These are phyloP conservation scores for Lactarius hengduanensis DNA, from an alignment of 768 basidiomycete species.

Conservation along the genomic window DNA sequence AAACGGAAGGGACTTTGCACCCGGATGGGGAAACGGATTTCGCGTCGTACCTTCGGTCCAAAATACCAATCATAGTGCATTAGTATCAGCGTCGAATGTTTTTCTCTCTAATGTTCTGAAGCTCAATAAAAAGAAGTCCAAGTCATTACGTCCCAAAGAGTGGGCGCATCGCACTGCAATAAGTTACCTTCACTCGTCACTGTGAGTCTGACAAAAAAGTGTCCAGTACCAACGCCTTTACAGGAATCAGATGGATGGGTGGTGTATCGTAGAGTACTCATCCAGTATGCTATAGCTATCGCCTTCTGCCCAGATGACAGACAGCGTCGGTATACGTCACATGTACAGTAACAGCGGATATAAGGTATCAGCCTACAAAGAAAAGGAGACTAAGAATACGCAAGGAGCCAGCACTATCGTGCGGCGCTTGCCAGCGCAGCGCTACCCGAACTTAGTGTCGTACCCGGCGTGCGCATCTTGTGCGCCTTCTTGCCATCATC, in stretches of 20 bases:
- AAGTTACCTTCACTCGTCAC: too few relatives aligned
- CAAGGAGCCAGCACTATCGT: not conserved
- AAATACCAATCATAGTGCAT: too few relatives aligned
- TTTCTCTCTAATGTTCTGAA: too few relatives aligned
- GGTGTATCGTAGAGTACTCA: not conserved
- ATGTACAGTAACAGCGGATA: constrained; percentile 4
- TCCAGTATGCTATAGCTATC: not conserved
- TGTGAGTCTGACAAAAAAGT: not conserved
- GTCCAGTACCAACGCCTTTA: not conserved
- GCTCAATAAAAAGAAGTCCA: too few relatives aligned
- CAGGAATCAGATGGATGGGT: not conserved
- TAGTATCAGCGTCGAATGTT: too few relatives aligned
- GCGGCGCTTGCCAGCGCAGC: not conserved
- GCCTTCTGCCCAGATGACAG: not conserved
- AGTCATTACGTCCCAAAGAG: too few relatives aligned
- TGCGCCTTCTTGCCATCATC: constrained; percentile 15
- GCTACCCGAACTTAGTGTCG: constrained; percentile 3
- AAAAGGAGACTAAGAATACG: not conserved
- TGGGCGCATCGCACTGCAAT: too few relatives aligned
- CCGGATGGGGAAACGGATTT: too few relatives aligned
- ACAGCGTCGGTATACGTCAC: not conserved
- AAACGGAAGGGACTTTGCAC: too few relatives aligned
- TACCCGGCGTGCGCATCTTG: constrained; percentile 4
- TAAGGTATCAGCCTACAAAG: not conserved
- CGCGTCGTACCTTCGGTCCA: too few relatives aligned